phyloP scores from a whole-genome alignment of 23 red algal species.

The Porphyridium purpureum region DNA sequence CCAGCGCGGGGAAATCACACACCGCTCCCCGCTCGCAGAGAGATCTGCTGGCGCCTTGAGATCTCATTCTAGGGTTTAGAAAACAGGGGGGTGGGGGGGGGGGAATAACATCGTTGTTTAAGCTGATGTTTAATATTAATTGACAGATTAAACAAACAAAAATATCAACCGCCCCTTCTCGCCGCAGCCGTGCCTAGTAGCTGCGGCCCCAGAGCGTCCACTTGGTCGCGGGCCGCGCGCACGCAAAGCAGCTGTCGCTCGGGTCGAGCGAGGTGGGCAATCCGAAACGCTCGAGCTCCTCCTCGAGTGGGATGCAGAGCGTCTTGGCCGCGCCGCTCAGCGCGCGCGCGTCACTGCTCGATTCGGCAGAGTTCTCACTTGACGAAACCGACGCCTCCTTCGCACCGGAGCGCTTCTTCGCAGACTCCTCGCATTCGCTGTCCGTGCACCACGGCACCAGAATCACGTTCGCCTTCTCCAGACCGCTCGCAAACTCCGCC shows the following conservation, averaged over 20 bases:
- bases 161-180: too few relatives aligned
- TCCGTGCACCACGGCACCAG: constrained; percentile 78
- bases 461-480: constrained; percentile 45
- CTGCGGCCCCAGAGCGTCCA: constrained; percentile 92
- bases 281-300: constrained; percentile 50
- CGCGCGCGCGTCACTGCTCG: constrained; percentile 24
- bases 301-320: constrained; percentile 79
- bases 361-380: not conserved
- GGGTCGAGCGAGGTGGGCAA: constrained; percentile 6
- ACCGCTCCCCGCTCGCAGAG: too few relatives aligned
- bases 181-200: too few relatives aligned
- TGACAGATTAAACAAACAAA: too few relatives aligned
- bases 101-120: too few relatives aligned
- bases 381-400: not conserved
- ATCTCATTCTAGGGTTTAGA: too few relatives aligned
- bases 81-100: too few relatives aligned
- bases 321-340: constrained; percentile 78
- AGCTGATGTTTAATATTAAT: too few relatives aligned
- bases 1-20: too few relatives aligned
- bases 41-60: too few relatives aligned
- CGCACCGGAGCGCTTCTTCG: constrained; percentile 39
- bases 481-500: constrained; percentile 53
- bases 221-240: constrained; percentile 22
- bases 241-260: constrained; percentile 62
- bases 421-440: constrained; percentile 77